Percentiles rank a stretch among this genome's conserved stretches.
These are phyloP conservation scores for Suillus tomentosus DNA, from an alignment of 768 basidiomycete species.

Conservation along the genomic window DNA sequence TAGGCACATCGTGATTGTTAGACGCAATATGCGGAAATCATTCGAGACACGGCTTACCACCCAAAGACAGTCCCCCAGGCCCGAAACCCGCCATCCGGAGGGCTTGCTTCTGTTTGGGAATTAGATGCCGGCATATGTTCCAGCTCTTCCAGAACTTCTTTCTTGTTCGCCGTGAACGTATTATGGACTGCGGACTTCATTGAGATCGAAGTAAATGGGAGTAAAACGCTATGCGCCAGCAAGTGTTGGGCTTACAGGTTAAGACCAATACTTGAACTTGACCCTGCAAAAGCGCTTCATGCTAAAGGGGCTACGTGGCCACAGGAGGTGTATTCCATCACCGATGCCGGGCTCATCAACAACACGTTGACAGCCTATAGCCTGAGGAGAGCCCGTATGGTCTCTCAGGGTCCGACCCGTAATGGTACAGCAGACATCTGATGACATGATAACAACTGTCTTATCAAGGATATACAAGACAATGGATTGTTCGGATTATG, in stretches of 20 bases:
- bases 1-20: not conserved
- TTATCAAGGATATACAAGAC: not conserved
- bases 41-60: slow-evolving; percentile 8
- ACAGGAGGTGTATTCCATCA: too few species aligned
- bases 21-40: not conserved
- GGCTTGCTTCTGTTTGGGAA: not conserved
- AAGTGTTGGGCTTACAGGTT: not conserved
- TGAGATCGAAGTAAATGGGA: not conserved
- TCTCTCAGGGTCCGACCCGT: too few species aligned
- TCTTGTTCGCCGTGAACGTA: not conserved
- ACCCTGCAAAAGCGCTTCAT: not conserved
- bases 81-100: slow-evolving; percentile 14
- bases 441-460: too few species aligned
- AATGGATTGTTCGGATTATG: not conserved
- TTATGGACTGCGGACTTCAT: not conserved
- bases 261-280: not conserved
- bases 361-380: too few species aligned
- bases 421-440: too few species aligned
- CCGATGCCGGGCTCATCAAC: too few species aligned
- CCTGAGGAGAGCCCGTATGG: too few species aligned
- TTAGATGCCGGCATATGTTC: not conserved
- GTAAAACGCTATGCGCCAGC: not conserved
- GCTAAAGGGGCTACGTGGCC: not conserved
- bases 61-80: slow-evolving; percentile 18
- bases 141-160: not conserved